Conservation (phyloP, 352 stramenopile species). For the Pythium aphanidermatum region DNA sequence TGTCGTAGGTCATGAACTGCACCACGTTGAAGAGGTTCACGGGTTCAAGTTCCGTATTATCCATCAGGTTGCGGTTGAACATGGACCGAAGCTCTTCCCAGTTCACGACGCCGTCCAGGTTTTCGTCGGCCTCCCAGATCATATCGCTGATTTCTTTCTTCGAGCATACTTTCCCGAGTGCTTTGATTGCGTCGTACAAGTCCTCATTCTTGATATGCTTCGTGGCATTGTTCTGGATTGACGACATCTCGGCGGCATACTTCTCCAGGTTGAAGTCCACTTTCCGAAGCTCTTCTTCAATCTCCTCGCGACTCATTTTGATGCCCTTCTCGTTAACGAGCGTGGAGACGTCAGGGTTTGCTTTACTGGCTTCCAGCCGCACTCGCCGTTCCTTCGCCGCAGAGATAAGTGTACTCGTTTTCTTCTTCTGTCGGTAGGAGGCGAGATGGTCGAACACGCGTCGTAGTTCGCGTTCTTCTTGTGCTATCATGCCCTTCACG, state of each 20-base stretch:
- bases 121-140: conserved; percentile 98
- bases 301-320: conserved; percentile 75
- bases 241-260: conserved; percentile 33
- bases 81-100: conserved; percentile 95
- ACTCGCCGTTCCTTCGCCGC: conserved; percentile 52
- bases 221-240: conserved; percentile 40
- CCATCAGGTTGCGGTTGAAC: conserved; percentile 95
- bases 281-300: conserved; percentile 69
- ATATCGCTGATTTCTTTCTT: conserved; percentile 97
- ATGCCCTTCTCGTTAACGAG: conserved; percentile 72
- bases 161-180: conserved; percentile 86
- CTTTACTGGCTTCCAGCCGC: conserved; percentile 49
- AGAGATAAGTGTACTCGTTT: conserved; percentile 33
- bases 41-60: conserved; percentile 94
- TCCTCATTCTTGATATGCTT: conserved; percentile 90
- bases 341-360: conserved; percentile 64
- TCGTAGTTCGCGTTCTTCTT: conserved; percentile 93
- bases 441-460: conserved; percentile 93
- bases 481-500: conserved; percentile 85
- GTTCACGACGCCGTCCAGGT: conserved; percentile 92
- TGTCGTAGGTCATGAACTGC: conserved; percentile 98
- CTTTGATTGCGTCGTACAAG: conserved; percentile 91
- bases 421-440: conserved; percentile 87
- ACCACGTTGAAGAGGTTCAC: conserved; percentile 96
- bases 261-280: conserved; percentile 57